Evolutionary conservation across 768 basidiomycete species (phyloP).

Genomic region (Tulasnella sp.): DNA sequence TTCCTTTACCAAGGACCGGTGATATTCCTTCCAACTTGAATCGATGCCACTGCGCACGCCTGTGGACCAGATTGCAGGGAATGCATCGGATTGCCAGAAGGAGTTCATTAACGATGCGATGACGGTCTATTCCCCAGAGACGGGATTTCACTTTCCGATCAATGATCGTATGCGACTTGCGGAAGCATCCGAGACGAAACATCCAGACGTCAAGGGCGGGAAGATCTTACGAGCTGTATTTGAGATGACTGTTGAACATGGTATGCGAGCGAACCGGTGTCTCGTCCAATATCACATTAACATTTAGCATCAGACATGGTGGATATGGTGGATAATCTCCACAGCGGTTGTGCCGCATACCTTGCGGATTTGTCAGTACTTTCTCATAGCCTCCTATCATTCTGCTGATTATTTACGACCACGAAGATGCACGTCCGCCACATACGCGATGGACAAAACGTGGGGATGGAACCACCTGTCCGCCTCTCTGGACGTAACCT

Average conservation of each 20-base stretch:
- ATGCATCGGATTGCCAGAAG: conserved; percentile 1
- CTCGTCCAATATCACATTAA: background rate
- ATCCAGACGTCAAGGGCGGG: background rate
- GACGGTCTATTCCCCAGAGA: background rate
- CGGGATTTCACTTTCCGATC: background rate
- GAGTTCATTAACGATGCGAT: background rate
- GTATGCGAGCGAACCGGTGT: background rate
- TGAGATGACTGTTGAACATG: background rate
- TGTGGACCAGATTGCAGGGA: background rate
- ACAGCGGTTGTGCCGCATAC: conserved; percentile 3
- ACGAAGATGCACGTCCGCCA: background rate
- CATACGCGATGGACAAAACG: conserved; percentile 1
- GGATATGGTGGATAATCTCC: background rate
- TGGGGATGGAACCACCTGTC: conserved; percentile 5
- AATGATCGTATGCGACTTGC: background rate
- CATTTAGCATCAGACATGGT: background rate
- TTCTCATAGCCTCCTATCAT: background rate
- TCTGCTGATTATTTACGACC: background rate
- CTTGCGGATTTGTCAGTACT: conserved; percentile 7
- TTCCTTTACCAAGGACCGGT: too few relatives aligned
- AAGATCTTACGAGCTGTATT: background rate
- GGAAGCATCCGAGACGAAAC: background rate
- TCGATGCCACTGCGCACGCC: background rate
- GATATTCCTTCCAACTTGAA: too few relatives aligned
- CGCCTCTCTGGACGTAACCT: conserved; percentile 1